Percentiles rank a stretch among this genome's conserved stretches.
These are phyloP conservation scores for Chimonanthus salicifolius DNA, from an alignment of 164 flowering plant species.

Conservation along the genomic window DNA sequence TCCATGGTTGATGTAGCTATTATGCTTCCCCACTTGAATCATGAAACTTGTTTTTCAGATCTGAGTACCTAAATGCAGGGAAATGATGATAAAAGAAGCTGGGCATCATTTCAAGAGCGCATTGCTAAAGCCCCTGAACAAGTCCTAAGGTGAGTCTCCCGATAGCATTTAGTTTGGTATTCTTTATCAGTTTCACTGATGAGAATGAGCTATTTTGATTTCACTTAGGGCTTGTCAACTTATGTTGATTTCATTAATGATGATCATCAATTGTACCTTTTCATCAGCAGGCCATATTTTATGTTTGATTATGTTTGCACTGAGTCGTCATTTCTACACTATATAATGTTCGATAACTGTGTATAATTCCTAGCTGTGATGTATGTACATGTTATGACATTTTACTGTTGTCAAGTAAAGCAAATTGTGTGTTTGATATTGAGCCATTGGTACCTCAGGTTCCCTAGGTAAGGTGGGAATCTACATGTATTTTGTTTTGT, in stretches of 20 bases:
- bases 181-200: neutral
- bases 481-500: neutral
- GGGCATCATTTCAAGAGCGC: conserved; percentile 70
- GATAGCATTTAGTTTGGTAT: neutral
- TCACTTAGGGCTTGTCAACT: too few relatives aligned
- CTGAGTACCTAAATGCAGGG: conserved; percentile 31
- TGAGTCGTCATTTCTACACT: too few relatives aligned
- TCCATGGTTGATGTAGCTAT: neutral
- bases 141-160: conserved; percentile 59
- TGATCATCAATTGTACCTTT: neutral
- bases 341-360: too few relatives aligned
- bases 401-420: too few relatives aligned
- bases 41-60: conserved; percentile 1
- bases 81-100: conserved; percentile 55
- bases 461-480: neutral
- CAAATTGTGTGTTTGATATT: neutral
- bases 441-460: neutral
- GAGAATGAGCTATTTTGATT: neutral
- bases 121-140: conserved; percentile 68
- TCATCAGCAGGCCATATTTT: neutral
- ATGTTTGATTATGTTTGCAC: too few relatives aligned
- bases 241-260: neutral
- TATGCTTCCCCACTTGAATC: neutral
- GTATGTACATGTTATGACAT: too few relatives aligned
- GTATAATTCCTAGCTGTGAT: too few relatives aligned